Evolutionary conservation across 768 basidiomycete genomes (phyloP), one percentile per base, ranked within the genome.

Genomic region (Mrakia gelida): DNA sequence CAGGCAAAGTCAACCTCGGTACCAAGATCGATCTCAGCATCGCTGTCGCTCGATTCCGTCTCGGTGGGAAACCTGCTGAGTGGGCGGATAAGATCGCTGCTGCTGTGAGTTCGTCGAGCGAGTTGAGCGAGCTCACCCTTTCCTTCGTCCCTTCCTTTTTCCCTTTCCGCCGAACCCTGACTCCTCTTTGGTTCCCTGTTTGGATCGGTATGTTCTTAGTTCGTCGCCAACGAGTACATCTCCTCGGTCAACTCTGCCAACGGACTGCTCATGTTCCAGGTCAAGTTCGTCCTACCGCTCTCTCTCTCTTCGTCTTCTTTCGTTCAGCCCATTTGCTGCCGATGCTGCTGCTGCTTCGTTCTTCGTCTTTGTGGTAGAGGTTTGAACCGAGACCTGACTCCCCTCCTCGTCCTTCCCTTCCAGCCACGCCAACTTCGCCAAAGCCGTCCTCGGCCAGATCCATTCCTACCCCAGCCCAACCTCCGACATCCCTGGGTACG

Each of bases 31-130:
- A 98, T 85, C 94, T 97, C 81, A 92, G 92, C 0, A 89, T 98
- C 28, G 94, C 96, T 0, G 84, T 98, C 71, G 92, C 95, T n/a
- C 89, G 95, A 80, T 98, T 95, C 86, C 88, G 92, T 75, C 86
- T 96, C 34, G 90, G 91, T 11, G 94, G 90, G 28, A 94, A 94
- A 82, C 88, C 92, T 0, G 92, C 94, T 62, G 91, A 91, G 45
- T 86, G 92, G 26, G 94, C 92, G 0, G 86, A 88, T 72, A 89
- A 89, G 83, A 91, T 98, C 54, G 86, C 91, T n/a, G 88, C 87
- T 54, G 87, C 90, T 82, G 95, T 94, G 80, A 81, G 89, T 87
- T 16, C 3, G 38, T 38, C 38, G 38, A 38, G 38, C 38, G 38
- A 38, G 38, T 38, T 8, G 38, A 3, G 3, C 71, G 38, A n/a